phyloP scores from a whole-genome alignment of 2,329 filamentous ascomycete species.

The Aspergillus udagawae region DNA sequence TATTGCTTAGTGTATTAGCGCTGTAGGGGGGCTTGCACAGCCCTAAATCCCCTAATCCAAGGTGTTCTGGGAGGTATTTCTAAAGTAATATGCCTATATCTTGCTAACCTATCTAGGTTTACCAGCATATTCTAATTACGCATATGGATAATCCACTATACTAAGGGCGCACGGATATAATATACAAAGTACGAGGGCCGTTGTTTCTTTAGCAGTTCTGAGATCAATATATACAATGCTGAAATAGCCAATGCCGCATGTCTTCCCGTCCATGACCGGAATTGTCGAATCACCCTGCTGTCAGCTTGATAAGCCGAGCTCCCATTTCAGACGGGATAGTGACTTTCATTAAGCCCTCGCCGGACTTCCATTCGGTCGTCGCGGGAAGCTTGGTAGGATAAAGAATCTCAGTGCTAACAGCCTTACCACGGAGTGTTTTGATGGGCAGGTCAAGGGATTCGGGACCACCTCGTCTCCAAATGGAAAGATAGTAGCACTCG shows the following conservation, averaged over 20 bases:
- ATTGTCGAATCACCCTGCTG: background rate
- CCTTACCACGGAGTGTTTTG: background rate
- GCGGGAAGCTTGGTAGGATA: constrained; percentile 8
- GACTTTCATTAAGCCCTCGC: constrained; percentile 1
- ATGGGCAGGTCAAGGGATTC: constrained; percentile 5
- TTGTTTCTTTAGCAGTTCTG: too few species aligned
- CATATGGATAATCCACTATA: too few species aligned
- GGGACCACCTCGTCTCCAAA: constrained; percentile 19
- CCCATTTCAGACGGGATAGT: constrained; percentile 1
- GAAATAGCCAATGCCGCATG: background rate
- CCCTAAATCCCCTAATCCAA: too few species aligned
- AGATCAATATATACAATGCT: background rate
- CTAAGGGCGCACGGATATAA: too few species aligned
- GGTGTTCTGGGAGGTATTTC: too few species aligned
- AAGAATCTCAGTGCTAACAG: constrained; percentile 1
- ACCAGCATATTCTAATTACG: too few species aligned
- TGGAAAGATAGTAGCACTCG: constrained; percentile 10
- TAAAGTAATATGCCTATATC: too few species aligned
- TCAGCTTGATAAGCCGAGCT: constrained; percentile 10
- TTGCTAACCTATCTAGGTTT: too few species aligned
- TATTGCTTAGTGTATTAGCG: too few species aligned
- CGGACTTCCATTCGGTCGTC: background rate
- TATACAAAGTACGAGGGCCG: too few species aligned
- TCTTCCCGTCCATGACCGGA: background rate
- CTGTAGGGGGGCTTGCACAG: too few species aligned